Conservation (phyloP, 1,284 basidiomycete genomes). For the Leccinum ponderosum region DNA sequence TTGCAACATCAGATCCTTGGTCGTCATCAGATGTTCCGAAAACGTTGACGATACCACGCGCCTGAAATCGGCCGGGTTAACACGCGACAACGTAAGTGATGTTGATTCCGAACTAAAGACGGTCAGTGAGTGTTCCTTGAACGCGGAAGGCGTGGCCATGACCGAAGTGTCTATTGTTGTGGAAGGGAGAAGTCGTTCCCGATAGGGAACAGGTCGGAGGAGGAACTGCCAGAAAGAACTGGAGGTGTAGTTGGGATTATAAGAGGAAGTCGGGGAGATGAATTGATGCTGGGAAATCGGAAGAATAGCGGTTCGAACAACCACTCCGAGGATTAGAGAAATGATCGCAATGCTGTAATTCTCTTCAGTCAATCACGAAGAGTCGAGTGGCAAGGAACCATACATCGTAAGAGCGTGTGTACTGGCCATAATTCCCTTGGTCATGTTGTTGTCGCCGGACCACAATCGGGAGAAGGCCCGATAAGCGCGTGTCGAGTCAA, state of each 20-base stretch:
- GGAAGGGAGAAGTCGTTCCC: slow-evolving; percentile 38
- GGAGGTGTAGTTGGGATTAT: slow-evolving; percentile 20
- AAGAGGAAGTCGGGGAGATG: slow-evolving; percentile 15
- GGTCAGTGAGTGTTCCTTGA: slow-evolving; percentile 58
- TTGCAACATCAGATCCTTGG: slow-evolving; percentile 43
- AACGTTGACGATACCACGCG: slow-evolving; percentile 28
- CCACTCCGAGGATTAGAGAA: slow-evolving; percentile 65
- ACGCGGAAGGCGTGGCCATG: slow-evolving; percentile 42
- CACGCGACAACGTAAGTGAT: slow-evolving; percentile 21
- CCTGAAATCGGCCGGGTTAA: slow-evolving; percentile 20
- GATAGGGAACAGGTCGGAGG: slow-evolving; percentile 36
- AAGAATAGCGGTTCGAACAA: slow-evolving; percentile 56
- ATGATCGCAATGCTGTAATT: slow-evolving; percentile 58
- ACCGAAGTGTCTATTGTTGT: slow-evolving; percentile 29
- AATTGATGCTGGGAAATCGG: slow-evolving; percentile 38
- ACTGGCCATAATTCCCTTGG: slow-evolving; percentile 41
- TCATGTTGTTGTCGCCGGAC: slow-evolving; percentile 36
- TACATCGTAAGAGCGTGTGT: slow-evolving; percentile 65
- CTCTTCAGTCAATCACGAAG: slow-evolving; percentile 13
- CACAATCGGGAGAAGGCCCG: slow-evolving; percentile 49
- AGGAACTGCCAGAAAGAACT: slow-evolving; percentile 32
- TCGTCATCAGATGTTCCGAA: slow-evolving; percentile 35
- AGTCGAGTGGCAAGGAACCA: slow-evolving; percentile 23
- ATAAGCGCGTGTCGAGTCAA: slow-evolving; percentile 45
- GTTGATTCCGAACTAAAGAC: slow-evolving; percentile 41